Evolutionary conservation across 2,329 filamentous ascomycete species (phyloP).

Genomic region (Stemphylium lycopersici): DNA sequence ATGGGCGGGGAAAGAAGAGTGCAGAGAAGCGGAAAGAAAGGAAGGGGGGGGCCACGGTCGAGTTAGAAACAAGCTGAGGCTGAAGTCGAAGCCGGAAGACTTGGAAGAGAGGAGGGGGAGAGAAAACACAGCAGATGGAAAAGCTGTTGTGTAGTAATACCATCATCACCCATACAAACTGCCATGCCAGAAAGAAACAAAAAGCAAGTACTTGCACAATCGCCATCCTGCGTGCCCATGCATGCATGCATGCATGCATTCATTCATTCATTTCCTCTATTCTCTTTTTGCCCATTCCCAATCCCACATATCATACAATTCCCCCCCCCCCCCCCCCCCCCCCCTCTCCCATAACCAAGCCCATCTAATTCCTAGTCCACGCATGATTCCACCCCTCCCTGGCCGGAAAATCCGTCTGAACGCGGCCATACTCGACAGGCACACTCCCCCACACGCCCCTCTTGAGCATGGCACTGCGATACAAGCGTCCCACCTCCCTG

Average conservation of each 20-base stretch:
- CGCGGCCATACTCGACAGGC: conserved; percentile 88
- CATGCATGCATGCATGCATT: no score
- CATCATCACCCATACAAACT: conserved; percentile 3
- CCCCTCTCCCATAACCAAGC: no score
- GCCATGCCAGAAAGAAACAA: no score
- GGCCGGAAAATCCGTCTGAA: conserved; percentile 82
- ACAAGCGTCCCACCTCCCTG: conserved; percentile 73
- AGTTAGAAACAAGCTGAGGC: no score
- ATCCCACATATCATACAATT: neutral
- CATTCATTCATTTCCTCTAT: no score
- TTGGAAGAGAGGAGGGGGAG: no score
- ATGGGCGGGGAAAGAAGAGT: no score
- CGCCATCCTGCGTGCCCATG: neutral
- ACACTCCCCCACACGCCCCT: conserved; percentile 82
- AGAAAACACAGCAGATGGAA: conserved; percentile 8
- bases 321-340: neutral
- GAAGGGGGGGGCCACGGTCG: no score
- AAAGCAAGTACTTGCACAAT: no score
- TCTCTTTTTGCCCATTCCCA: neutral
- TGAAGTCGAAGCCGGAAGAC: no score
- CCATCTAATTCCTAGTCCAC: conserved; percentile 71
- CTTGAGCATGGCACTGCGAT: conserved; percentile 89
- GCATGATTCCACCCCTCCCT: conserved; percentile 88
- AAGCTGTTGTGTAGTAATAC: conserved; percentile 21
- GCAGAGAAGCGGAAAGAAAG: no score